Evolutionary conservation across 1,139 yeast genomes (phyloP).

Genomic region (Taiozyma onychis): DNA sequence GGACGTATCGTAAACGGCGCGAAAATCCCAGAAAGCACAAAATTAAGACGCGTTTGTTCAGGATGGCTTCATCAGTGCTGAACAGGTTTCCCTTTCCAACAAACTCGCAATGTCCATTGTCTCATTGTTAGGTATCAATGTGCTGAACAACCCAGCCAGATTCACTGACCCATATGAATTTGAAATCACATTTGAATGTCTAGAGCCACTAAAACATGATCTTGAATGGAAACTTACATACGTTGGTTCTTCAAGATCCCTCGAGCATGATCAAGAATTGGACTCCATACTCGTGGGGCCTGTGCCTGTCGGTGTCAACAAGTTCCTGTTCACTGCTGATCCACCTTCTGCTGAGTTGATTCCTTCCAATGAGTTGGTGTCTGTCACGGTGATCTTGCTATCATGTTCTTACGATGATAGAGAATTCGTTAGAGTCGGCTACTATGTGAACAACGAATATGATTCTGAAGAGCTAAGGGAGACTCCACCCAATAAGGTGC

Average conservation of each 20-base stretch:
- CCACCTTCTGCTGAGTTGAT: conserved; percentile 95
- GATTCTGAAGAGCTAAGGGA: conserved; percentile 89
- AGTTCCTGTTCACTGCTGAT: conserved; percentile 88
- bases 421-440: conserved; percentile 95
- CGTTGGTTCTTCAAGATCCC: conserved; percentile 89
- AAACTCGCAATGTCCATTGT: conserved; percentile 73
- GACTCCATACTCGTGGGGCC: conserved; percentile 97
- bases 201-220: conserved; percentile 89
- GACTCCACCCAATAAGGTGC: conserved; percentile 91
- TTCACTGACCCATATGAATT: conserved; percentile 92
- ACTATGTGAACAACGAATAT: conserved; percentile 94
- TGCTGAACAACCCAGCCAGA: conserved; percentile 90
- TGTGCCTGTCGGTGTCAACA: conserved; percentile 94
- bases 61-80: background rate
- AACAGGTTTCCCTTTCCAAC: background rate
- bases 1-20: background rate
- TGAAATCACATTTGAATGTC: conserved; percentile 94
- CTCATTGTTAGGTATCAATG: conserved; percentile 85
- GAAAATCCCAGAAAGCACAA: background rate
- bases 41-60: background rate
- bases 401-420: conserved; percentile 91
- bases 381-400: conserved; percentile 87
- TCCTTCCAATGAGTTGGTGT: conserved; percentile 91
- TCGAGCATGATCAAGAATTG: conserved; percentile 94
- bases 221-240: conserved; percentile 96